A percentile compares a stretch with the other conserved stretches of the same genome.
These are phyloP conservation scores for Apocynum venetum DNA, from an alignment of 257 asterid species.

Conservation along the genomic window DNA sequence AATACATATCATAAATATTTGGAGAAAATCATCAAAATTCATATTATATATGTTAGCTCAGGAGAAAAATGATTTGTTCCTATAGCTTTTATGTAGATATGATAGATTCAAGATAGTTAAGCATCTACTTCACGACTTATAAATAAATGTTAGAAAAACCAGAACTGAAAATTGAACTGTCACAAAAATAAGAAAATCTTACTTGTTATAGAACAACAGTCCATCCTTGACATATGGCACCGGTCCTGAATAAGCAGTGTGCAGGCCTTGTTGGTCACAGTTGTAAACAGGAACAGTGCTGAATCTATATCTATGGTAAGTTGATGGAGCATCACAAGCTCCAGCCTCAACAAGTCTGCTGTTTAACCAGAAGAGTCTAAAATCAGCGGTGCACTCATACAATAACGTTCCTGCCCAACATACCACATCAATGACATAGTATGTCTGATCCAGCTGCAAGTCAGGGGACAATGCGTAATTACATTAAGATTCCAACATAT, in stretches of 20 bases:
- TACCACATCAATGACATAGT: constrained; percentile 82
- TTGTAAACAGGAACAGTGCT: constrained; percentile 48
- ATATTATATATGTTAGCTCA: too few relatives aligned
- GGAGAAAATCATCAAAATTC: background rate
- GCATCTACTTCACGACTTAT: background rate
- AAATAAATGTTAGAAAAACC: background rate
- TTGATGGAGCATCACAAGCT: constrained; percentile 67
- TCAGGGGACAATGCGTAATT: constrained; percentile 15
- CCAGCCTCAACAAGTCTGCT: constrained; percentile 80
- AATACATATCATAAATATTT: background rate
- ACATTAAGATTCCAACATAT: background rate
- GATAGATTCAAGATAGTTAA: background rate
- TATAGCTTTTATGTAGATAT: background rate
- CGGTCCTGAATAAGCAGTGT: constrained; percentile 60
- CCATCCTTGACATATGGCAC: constrained; percentile 84
- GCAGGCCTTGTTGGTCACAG: constrained; percentile 70
- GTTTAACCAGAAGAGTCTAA: constrained; percentile 87
- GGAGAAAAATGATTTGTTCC: too few relatives aligned
- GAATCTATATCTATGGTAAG: constrained; percentile 63
- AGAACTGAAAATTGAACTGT: background rate
- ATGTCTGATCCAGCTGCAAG: constrained; percentile 74
- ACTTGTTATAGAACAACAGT: constrained; percentile 82
- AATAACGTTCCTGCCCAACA: constrained; percentile 90
- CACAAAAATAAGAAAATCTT: constrained; percentile 11
- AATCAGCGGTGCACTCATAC: constrained; percentile 89